Percentiles rank a stretch among this genome's conserved stretches.
Conservation (phyloP, 805 yeast genomes). For the Schwanniomyces polymorphus region DNA sequence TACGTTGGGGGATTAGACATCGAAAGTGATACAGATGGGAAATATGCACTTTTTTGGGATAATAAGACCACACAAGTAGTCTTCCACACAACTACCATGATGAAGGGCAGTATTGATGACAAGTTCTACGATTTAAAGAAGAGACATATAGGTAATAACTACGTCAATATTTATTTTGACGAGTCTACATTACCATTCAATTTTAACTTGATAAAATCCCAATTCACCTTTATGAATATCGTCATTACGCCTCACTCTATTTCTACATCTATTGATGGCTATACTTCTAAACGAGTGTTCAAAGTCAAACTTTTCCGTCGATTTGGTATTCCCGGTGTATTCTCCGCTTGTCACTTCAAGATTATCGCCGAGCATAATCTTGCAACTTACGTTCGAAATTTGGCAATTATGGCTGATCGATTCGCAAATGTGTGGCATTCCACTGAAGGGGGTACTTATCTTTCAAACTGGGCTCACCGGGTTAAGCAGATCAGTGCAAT, state of each 20-base stretch:
- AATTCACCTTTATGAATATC: constrained; percentile 79
- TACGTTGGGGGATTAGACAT: constrained; percentile 81
- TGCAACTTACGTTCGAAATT: constrained; percentile 63
- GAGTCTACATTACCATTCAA: constrained; percentile 67
- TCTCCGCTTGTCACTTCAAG: constrained; percentile 76
- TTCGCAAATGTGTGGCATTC: constrained; percentile 75
- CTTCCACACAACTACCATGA: constrained; percentile 79
- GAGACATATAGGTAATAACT: constrained; percentile 83
- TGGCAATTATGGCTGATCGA: constrained; percentile 63
- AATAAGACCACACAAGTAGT: constrained; percentile 70
- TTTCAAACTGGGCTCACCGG: constrained; percentile 69
- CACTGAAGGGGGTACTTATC: constrained; percentile 40
- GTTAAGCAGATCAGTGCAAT: constrained; percentile 49
- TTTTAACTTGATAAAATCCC: constrained; percentile 70
- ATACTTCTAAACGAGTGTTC: constrained; percentile 34
- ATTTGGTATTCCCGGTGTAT: constrained; percentile 72
- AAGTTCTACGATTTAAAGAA: constrained; percentile 56
- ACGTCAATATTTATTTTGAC: constrained; percentile 78
- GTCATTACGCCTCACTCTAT: constrained; percentile 66
- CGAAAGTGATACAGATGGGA: constrained; percentile 69
- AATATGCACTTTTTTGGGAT: constrained; percentile 70
- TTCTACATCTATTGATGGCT: constrained; percentile 1
- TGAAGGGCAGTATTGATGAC: constrained; percentile 58
- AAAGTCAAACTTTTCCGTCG: constrained; percentile 65
- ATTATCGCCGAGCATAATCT: constrained; percentile 60